A percentile compares a stretch with the other conserved stretches of the same genome.
These are phyloP conservation scores for Sporothrix dimorphospora DNA, from an alignment of 2,329 filamentous ascomycete genomes.

Conservation along the genomic window DNA sequence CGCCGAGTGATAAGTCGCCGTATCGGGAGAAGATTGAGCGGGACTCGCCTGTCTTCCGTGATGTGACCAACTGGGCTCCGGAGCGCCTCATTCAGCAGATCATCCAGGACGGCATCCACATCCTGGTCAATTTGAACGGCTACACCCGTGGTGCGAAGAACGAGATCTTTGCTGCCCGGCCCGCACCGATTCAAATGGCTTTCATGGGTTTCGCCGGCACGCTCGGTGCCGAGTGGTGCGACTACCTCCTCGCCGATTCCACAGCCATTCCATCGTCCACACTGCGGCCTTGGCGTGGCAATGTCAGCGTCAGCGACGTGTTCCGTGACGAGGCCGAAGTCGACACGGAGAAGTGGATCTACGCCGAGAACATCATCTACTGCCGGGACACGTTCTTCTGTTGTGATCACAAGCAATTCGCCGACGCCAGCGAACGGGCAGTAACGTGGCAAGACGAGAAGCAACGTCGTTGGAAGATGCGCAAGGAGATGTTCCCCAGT, in stretches of 20 bases:
- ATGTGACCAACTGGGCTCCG: slow-evolving; percentile 83
- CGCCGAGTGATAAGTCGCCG: slow-evolving; percentile 81
- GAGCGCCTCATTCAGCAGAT: slow-evolving; percentile 87
- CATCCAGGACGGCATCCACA: slow-evolving; percentile 84
- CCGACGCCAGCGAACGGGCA: slow-evolving; percentile 61
- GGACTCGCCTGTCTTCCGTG: slow-evolving; percentile 87
- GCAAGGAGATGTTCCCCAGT: slow-evolving; percentile 85
- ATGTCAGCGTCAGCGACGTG: slow-evolving; percentile 72
- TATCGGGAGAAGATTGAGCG: slow-evolving; percentile 92
- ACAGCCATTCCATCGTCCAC: slow-evolving; percentile 84
- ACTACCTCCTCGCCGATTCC: slow-evolving; percentile 90
- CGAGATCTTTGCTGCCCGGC: slow-evolving; percentile 92
- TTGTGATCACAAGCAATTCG: slow-evolving; percentile 93
- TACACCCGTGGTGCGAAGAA: slow-evolving; percentile 97
- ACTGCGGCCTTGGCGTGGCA: slow-evolving; percentile 76
- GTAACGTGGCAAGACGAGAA: slow-evolving; percentile 86
- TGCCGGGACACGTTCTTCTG: slow-evolving; percentile 97
- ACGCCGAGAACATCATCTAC: slow-evolving; percentile 95
- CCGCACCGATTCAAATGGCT: slow-evolving; percentile 96
- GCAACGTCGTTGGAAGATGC: slow-evolving; percentile 82
- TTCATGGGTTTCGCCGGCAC: slow-evolving; percentile 99
- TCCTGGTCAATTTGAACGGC: slow-evolving; percentile 95
- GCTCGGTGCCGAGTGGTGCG: slow-evolving; percentile 95
- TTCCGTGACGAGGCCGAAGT: slow-evolving; percentile 68
- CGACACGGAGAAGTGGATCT: slow-evolving; percentile 81